phyloP scores from a whole-genome alignment of 208 protist species.

The Acanthamoeba castellanii region DNA sequence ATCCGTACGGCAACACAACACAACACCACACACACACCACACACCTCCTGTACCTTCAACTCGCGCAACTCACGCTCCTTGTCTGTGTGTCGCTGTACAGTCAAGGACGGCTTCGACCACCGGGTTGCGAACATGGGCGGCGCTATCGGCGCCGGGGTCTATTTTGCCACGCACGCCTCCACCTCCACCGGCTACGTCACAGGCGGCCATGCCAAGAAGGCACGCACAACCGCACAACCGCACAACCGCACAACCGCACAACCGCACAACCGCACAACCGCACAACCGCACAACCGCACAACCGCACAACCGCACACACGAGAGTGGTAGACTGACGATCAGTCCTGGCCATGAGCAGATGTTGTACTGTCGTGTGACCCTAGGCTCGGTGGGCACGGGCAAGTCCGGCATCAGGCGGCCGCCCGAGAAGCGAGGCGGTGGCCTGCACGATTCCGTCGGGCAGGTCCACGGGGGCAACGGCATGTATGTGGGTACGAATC shows the following conservation, averaged over 20 bases:
- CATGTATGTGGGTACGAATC: slow-evolving; percentile 12
- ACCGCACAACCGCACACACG: no score
- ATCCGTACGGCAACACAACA: background rate
- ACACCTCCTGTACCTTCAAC: no score
- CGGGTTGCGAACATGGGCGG: slow-evolving; percentile 28
- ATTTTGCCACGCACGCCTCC: slow-evolving; percentile 16
- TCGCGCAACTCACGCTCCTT: no score
- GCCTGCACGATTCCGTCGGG: slow-evolving; percentile 23
- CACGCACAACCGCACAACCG: no score
- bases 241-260: no score
- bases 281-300: no score
- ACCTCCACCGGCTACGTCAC: slow-evolving; percentile 55
- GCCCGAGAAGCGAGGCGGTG: background rate
- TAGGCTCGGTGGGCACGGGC: background rate
- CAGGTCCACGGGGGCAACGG: slow-evolving; percentile 5
- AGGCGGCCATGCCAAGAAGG: background rate
- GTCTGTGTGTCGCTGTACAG: background rate
- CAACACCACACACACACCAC: no score
- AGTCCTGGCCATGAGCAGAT: background rate
- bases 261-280: no score
- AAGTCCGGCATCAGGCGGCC: slow-evolving; percentile 15
- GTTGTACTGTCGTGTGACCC: slow-evolving; percentile 32
- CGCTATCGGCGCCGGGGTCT: slow-evolving; percentile 30
- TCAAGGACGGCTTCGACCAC: slow-evolving; percentile 44
- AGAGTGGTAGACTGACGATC: no score